These are phyloP conservation scores for Piper longum DNA, from an alignment of 164 flowering plant species.

Conservation along the genomic window DNA sequence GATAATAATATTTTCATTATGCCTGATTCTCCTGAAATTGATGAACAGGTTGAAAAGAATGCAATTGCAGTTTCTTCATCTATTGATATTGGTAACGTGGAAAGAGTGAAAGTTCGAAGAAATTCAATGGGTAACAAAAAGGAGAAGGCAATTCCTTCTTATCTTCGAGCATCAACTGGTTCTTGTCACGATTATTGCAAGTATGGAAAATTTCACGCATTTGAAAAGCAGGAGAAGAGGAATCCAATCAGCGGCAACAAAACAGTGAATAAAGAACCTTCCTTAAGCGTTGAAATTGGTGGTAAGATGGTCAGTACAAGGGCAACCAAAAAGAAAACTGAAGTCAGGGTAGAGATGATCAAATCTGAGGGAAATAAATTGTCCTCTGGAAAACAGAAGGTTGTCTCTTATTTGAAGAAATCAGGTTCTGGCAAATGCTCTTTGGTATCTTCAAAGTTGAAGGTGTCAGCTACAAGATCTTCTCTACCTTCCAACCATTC, in stretches of 20 bases:
- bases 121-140: constrained; percentile 27
- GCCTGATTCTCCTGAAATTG: background rate
- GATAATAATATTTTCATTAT: background rate
- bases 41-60: constrained; percentile 7
- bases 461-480: constrained; percentile 7
- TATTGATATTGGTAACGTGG: constrained; percentile 9
- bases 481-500: constrained; percentile 1
- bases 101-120: constrained; percentile 18
- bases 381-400: background rate
- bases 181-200: constrained; percentile 94
- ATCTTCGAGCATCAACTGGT: constrained; percentile 76
- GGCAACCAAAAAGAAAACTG: constrained; percentile 10
- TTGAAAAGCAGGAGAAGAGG: constrained; percentile 25
- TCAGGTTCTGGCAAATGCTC: constrained; percentile 3
- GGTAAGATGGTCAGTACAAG: constrained; percentile 6
- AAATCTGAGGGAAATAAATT: constrained; percentile 4
- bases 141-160: constrained; percentile 33
- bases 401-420: constrained; percentile 10
- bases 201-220: constrained; percentile 43
- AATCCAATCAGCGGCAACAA: constrained; percentile 17
- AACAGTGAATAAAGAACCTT: background rate
- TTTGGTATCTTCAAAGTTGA: constrained; percentile 13
- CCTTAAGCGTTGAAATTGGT: constrained; percentile 3
- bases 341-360: constrained; percentile 9
- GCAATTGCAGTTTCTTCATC: constrained; percentile 4